These are phyloP conservation scores for Microdochium nivale DNA, from an alignment of 2,329 filamentous ascomycete species.

Conservation along the genomic window DNA sequence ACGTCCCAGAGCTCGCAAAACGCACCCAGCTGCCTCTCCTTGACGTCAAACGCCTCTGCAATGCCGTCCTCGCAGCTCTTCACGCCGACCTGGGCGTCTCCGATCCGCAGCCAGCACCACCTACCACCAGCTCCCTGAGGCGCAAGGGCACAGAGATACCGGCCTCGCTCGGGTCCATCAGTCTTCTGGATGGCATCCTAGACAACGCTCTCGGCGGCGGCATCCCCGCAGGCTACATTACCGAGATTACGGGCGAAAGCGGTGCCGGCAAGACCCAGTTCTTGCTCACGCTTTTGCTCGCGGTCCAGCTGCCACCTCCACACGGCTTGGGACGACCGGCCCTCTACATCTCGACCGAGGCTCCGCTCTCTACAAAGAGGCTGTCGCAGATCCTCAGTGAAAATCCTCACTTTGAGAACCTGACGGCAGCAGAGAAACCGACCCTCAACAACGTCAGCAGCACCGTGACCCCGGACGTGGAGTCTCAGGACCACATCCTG, in stretches of 20 bases:
- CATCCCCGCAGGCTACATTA: slow-evolving; percentile 71
- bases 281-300: slow-evolving; percentile 73
- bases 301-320: slow-evolving; percentile 72
- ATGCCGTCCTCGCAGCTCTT: slow-evolving; percentile 57
- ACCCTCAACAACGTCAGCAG: slow-evolving; percentile 71
- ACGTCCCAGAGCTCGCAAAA: slow-evolving; percentile 75
- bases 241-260: slow-evolving; percentile 87
- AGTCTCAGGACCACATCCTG: slow-evolving; percentile 91
- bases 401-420: slow-evolving; percentile 48
- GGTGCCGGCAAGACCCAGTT: slow-evolving; percentile 94
- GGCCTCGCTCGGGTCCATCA: slow-evolving; percentile 50
- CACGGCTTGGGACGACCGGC: slow-evolving; percentile 64
- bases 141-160: slow-evolving; percentile 28
- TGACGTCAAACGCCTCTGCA: slow-evolving; percentile 67
- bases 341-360: slow-evolving; percentile 91
- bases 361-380: slow-evolving; percentile 71
- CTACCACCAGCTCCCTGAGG: slow-evolving; percentile 9
- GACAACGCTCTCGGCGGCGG: slow-evolving; percentile 69
- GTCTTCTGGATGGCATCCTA: slow-evolving; percentile 67
- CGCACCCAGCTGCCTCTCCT: slow-evolving; percentile 73
- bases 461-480: slow-evolving; percentile 79
- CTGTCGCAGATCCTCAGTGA: slow-evolving; percentile 68
- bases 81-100: slow-evolving; percentile 49
- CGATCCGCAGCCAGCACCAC: neutral
- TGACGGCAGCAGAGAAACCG: slow-evolving; percentile 29